Evolutionary conservation across 2,329 filamentous ascomycete species (phyloP), one percentile per base, ranked within the genome.

Genomic region (Epichloe sp.): DNA sequence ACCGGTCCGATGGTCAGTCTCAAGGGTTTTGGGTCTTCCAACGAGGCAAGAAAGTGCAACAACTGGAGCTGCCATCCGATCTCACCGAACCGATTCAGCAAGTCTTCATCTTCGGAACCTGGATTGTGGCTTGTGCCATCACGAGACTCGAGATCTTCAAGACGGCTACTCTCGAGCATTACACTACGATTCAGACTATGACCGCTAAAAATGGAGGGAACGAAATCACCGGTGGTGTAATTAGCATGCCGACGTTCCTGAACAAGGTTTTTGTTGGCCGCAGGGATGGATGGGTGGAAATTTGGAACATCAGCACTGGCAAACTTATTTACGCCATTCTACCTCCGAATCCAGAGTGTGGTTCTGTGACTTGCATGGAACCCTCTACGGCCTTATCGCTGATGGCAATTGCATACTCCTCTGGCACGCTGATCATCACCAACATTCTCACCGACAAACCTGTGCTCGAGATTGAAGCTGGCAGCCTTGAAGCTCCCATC

Each of bases 201-300:
- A 71, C 77, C 1, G 70, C 75, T 1, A 71, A 70, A 55, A 73
- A 79, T 35, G 76, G 76, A 19, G 78, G 79, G 51, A 83, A 82
- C 58, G 72, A 83, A 57, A 80, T 96, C 52, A 88, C 86, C 0
- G 86, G 86, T 23, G 82, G 84, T 47, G 77, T 95, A 58, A 85
- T 82, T 63, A 94, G 80, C 60, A 88, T 97, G 84, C 90, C 91
- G 1, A 97, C 93, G 0, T 95, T 89, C 66, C 69, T 98, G 54
- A 98, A 98, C 74, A 98, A 98, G 68, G 79, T 98, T 44, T 88
- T 97, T 57, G 86, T 88, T 3, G 94, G 88, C 10, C 83, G 88
- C 60, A 79, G 79, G 56, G 89, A 98, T 65, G 93, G 93, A 6
- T 85, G 83, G 66, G 83, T 96, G 8, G 93, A 98, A 63, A 95